Base-by-base conservation (phyloP, 2,329 filamentous ascomycete genomes). In the Fusarium begoniae region DNA sequence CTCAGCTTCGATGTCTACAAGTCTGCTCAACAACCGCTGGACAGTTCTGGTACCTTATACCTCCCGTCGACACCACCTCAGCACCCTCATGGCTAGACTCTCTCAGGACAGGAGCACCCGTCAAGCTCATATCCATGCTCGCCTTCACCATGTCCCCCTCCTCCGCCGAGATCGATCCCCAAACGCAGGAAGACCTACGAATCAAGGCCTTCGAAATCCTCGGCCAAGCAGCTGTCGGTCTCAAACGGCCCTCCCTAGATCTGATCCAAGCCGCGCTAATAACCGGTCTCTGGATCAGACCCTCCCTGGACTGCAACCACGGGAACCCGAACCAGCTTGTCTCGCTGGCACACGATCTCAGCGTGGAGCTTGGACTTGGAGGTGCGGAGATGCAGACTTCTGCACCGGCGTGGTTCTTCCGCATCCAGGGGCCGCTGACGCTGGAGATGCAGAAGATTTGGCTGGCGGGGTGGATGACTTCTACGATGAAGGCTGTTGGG, bases 391-490 rank as follows among this genome's bases (percentile, higher is more conserved):
- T 73, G 40, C 70, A 55, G 20, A 66, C 51, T 20, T 73, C 70
- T 32, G 45, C 70, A 1, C 47, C 61, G 17, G 66, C 44, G 7
- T 73, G 60, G 54, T 73, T 73, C 56, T 73, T 47, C 38, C 70
- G 70, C 5, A 66, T 73, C 2, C 53, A 70, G 15, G 65, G 53
- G 22, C 70, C 66, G 20, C 53, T 22, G 5, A 62, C 70, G 8
- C 15, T 56, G 38, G 70, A 67, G 26, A 70, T 73, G 60, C 47
- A 67, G 13, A 57, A 66, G 26, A 73, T 63, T 20, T 73, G 70
- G 70, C 22, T 73, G 9, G 38, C 38, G 9, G 60, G 44, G 2
- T 73, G 65, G 70, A 57, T 67, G 40, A 50, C 70, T 24, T 70
- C 61, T 11, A 57, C 70, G 1, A 70, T 70, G 48, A 44, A 66